A percentile compares a stretch with the other conserved stretches of the same genome.
Evolutionary conservation across 805 yeast genomes (phyloP).

Genomic region (Teunomyces stri): DNA sequence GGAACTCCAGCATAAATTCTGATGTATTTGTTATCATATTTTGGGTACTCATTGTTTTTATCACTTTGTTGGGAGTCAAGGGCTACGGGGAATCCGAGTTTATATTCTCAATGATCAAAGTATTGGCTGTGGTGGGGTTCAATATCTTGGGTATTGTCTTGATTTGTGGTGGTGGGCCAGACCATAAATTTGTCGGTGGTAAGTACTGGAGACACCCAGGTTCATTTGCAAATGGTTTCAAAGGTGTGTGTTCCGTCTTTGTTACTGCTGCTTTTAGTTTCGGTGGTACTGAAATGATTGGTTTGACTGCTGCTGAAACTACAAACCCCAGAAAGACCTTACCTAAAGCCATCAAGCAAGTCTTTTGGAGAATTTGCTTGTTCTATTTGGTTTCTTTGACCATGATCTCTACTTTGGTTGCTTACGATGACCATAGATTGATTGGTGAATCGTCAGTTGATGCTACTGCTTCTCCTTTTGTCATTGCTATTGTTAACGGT

Average conservation of each 20-base stretch:
- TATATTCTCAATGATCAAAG: conserved; percentile 45
- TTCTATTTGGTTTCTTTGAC: conserved; percentile 30
- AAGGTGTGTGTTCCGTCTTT: conserved; percentile 37
- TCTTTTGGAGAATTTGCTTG: conserved; percentile 39
- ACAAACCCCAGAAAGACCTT: conserved; percentile 33
- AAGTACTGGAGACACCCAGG: conserved; percentile 56
- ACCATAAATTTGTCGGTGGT: conserved; percentile 48
- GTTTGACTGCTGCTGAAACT: conserved; percentile 41
- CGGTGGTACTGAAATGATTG: conserved; percentile 39
- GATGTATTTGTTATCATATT: conserved; percentile 62
- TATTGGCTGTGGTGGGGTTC: conserved; percentile 48
- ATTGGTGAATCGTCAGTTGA: conserved; percentile 48
- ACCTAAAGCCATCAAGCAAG: conserved; percentile 40
- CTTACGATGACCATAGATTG: conserved; percentile 20
- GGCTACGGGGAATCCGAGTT: conserved; percentile 60
- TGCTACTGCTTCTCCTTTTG: conserved; percentile 74
- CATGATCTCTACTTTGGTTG: conserved; percentile 23
- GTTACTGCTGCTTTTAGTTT: conserved; percentile 42
- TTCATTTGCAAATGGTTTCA: conserved; percentile 46
- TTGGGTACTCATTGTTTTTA: conserved; percentile 44
- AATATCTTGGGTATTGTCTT: conserved; percentile 46
- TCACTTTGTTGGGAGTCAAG: conserved; percentile 52
- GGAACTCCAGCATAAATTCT: conserved; percentile 51
- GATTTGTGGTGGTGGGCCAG: conserved; percentile 54
- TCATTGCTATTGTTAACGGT: conserved; percentile 62